These are phyloP conservation scores for Seiridium unicorne DNA, from an alignment of 2,329 filamentous ascomycete genomes.

Conservation along the genomic window DNA sequence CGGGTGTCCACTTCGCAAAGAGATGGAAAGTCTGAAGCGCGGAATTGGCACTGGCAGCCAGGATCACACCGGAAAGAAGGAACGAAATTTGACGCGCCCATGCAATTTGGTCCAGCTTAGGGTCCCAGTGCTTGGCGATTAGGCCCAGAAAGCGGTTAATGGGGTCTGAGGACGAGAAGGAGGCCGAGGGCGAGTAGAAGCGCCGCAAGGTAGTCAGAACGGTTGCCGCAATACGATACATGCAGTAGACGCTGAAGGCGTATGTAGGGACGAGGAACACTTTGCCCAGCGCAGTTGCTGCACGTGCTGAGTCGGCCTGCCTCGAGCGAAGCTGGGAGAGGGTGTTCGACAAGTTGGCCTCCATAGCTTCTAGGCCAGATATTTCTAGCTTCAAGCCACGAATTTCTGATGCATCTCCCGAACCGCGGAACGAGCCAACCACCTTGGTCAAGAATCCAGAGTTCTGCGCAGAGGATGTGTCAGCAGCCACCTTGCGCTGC, in stretches of 20 bases:
- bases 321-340: conserved; percentile 63
- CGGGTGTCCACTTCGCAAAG: conserved; percentile 72
- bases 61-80: conserved; percentile 77
- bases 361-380: conserved; percentile 77
- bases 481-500: conserved; percentile 56
- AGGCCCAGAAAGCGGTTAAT: conserved; percentile 81
- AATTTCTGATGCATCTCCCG: conserved; percentile 58
- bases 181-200: conserved; percentile 39
- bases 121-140: conserved; percentile 80
- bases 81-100: conserved; percentile 88
- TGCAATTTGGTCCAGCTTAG: conserved; percentile 74
- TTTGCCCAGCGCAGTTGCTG: conserved; percentile 65
- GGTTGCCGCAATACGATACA: conserved; percentile 78
- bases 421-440: conserved; percentile 68
- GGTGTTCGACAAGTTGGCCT: conserved; percentile 64
- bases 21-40: conserved; percentile 84
- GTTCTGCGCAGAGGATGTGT: conserved; percentile 37
- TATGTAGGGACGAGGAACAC: conserved; percentile 62
- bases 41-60: conserved; percentile 76
- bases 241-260: conserved; percentile 76
- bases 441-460: conserved; percentile 71
- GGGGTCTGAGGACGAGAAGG: conserved; percentile 72
- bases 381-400: conserved; percentile 71
- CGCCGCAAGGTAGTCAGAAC: conserved; percentile 66
- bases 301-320: conserved; percentile 62